phyloP scores from a whole-genome alignment of 2,329 filamentous ascomycete genomes.

The Penicillium frequentans region DNA sequence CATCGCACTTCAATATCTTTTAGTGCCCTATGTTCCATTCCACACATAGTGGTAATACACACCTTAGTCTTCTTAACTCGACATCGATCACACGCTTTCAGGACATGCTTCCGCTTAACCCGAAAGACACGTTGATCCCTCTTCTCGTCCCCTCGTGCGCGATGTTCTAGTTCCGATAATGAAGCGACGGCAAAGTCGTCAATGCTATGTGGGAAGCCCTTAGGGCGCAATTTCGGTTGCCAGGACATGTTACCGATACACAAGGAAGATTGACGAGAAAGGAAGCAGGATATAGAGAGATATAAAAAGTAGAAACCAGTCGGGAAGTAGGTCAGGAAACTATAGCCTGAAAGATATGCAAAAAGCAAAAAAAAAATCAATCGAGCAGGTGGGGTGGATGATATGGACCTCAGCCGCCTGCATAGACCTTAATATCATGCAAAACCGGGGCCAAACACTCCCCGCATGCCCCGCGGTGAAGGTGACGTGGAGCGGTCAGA shows the following conservation, averaged over 20 bases:
- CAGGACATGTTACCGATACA: conserved; percentile 37
- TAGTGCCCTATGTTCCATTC: not conserved
- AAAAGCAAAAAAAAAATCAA: conserved; percentile 7
- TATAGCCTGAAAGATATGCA: not conserved
- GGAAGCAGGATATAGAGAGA: not conserved
- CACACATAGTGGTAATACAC: conserved; percentile 5
- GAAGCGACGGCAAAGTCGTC: conserved; percentile 35
- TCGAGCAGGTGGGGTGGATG: conserved; percentile 22
- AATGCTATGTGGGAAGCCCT: conserved; percentile 38
- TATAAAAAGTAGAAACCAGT: not conserved
- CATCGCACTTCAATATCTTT: conserved; percentile 39
- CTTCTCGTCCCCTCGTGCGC: conserved; percentile 33
- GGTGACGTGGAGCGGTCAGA: conserved; percentile 34
- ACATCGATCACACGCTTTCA: conserved; percentile 48
- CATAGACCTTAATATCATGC: conserved; percentile 26
- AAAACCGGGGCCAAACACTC: conserved; percentile 12
- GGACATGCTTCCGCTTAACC: conserved; percentile 46
- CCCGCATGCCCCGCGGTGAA: conserved; percentile 22
- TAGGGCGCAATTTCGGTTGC: conserved; percentile 41
- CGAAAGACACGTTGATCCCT: conserved; percentile 42
- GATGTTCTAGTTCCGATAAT: conserved; percentile 31
- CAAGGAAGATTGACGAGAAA: not conserved
- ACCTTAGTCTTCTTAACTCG: conserved; percentile 49
- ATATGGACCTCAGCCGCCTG: conserved; percentile 16
- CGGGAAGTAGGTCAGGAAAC: not conserved